phyloP scores from a whole-genome alignment of 179 eudicot species.

The Kewa caespitosa region DNA sequence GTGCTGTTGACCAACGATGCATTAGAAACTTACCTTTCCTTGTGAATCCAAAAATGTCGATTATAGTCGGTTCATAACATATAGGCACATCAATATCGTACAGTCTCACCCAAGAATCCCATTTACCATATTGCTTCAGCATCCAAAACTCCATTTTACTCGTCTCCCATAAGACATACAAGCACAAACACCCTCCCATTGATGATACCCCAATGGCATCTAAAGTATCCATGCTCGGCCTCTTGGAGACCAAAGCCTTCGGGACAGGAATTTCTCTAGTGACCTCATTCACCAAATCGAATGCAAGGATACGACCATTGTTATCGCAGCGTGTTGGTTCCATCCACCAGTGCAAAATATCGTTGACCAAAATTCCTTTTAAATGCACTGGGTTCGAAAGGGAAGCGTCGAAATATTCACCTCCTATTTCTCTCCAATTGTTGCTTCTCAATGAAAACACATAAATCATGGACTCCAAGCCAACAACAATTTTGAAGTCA shows the following conservation, averaged over 20 bases:
- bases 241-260: background rate
- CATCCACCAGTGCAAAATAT: background rate
- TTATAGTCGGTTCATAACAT: no score
- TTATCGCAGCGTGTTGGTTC: background rate
- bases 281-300: background rate
- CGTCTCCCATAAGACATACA: background rate
- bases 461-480: background rate
- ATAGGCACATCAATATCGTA: background rate
- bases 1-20: background rate
- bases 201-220: conserved; percentile 1
- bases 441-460: background rate
- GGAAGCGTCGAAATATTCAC: background rate
- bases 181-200: background rate
- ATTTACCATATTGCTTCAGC: background rate
- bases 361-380: conserved; percentile 3
- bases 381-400: background rate
- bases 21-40: background rate
- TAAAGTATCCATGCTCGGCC: background rate
- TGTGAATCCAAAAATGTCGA: conserved; percentile 1
- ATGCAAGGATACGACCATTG: conserved; percentile 1
- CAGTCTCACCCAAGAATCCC: background rate
- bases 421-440: background rate
- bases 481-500: conserved; percentile 5
- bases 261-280: background rate
- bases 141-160: background rate